phyloP scores from a whole-genome alignment of 2,329 filamentous ascomycete genomes.

The Juglanconis oblonga region DNA sequence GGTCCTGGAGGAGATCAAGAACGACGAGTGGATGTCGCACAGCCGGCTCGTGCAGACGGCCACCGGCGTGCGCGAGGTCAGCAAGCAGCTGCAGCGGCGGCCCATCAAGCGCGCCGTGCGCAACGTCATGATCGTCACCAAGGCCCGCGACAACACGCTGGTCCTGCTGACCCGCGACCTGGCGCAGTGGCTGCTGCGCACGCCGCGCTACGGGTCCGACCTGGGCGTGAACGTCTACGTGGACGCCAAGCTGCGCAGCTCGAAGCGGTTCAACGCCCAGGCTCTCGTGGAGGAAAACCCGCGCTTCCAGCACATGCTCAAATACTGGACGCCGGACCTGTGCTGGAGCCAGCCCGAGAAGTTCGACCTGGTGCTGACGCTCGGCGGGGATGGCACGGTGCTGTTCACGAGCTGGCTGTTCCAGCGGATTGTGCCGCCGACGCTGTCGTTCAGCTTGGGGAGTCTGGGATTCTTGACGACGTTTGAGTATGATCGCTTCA shows the following conservation, averaged over 20 bases:
- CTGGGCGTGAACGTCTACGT: slow-evolving; percentile 97
- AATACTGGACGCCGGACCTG: slow-evolving; percentile 94
- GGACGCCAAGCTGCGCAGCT: slow-evolving; percentile 88
- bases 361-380: slow-evolving; percentile 89
- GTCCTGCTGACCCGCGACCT: slow-evolving; percentile 87
- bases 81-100: slow-evolving; percentile 86
- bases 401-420: slow-evolving; percentile 91
- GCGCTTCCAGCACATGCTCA: slow-evolving; percentile 78
- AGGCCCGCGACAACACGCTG: slow-evolving; percentile 90
- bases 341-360: slow-evolving; percentile 93
- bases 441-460: slow-evolving; percentile 79
- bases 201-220: slow-evolving; percentile 83
- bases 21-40: slow-evolving; percentile 87
- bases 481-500: slow-evolving; percentile 85
- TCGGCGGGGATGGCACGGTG: slow-evolving; percentile 83
- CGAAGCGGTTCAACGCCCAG: slow-evolving; percentile 79
- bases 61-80: slow-evolving; percentile 90
- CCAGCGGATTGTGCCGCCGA: slow-evolving; percentile 81
- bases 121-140: slow-evolving; percentile 98
- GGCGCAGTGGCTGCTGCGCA: slow-evolving; percentile 81
- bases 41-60: slow-evolving; percentile 93
- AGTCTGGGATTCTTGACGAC: slow-evolving; percentile 86
- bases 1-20: slow-evolving; percentile 90
- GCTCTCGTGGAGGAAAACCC: slow-evolving; percentile 71
- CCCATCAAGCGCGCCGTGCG: slow-evolving; percentile 89